phyloP scores from a whole-genome alignment of 495 filamentous ascomycete species.

The Endocarpon pusillum region DNA sequence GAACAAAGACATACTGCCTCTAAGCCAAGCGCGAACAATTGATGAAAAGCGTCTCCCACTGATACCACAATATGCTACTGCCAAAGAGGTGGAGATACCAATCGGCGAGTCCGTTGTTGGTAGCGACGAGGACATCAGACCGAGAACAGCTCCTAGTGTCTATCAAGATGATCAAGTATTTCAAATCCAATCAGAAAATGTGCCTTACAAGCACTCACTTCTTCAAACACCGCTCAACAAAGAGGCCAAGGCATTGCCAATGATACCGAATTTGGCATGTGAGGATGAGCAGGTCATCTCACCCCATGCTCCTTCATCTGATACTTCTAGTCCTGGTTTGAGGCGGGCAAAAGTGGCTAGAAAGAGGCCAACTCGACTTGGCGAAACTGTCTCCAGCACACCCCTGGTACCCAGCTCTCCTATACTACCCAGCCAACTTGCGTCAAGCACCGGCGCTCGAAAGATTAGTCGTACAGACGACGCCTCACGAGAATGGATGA shows the following conservation, averaged over 20 bases:
- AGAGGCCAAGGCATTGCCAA: conserved; percentile 4
- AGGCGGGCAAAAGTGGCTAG: not conserved
- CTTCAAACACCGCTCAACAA: conserved; percentile 9
- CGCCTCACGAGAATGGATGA: not conserved
- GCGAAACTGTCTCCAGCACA: not conserved
- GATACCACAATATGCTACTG: too few relatives aligned
- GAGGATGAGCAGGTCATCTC: too few relatives aligned
- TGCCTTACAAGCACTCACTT: too few relatives aligned
- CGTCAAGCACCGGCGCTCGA: not conserved
- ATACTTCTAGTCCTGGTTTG: not conserved
- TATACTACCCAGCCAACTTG: not conserved
- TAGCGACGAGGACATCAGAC: not conserved
- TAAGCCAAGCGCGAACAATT: not conserved
- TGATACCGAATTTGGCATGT: too few relatives aligned
- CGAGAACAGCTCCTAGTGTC: too few relatives aligned
- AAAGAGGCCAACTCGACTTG: not conserved
- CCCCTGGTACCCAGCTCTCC: too few relatives aligned
- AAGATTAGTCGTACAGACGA: not conserved
- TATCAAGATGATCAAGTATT: too few relatives aligned
- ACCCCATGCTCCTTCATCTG: too few relatives aligned
- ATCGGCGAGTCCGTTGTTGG: conserved; percentile 48
- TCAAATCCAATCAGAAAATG: not conserved
- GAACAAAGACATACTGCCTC: conserved; percentile 13
- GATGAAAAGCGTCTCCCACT: conserved; percentile 1
- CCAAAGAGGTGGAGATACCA: conserved; percentile 45